Conservation (phyloP, 2,329 filamentous ascomycete genomes). For the Colletotrichum sp. region DNA sequence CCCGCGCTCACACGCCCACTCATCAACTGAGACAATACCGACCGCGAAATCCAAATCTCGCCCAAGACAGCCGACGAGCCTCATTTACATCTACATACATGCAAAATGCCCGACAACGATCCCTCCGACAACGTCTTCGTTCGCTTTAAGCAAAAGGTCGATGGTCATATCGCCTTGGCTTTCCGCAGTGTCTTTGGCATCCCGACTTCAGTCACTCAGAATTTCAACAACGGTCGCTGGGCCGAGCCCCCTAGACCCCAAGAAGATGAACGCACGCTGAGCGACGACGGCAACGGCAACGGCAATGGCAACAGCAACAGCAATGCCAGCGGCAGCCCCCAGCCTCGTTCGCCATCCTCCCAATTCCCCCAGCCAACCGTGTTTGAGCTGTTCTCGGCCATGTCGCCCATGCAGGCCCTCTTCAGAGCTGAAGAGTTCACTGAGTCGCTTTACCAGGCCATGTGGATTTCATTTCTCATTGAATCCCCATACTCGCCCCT, state of each 20-base stretch:
- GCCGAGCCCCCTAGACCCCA: neutral
- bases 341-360: neutral
- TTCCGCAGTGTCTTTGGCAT: slow-evolving; percentile 28
- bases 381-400: slow-evolving; percentile 7
- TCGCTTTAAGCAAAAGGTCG: slow-evolving; percentile 45
- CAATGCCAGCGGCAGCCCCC: neutral
- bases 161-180: slow-evolving; percentile 38
- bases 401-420: slow-evolving; percentile 10
- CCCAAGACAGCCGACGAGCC: neutral
- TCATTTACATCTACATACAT: neutral
- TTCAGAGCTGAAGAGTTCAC: slow-evolving; percentile 13
- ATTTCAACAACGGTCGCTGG: slow-evolving; percentile 22
- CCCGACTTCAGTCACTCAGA: slow-evolving; percentile 29
- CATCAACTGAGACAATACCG: slow-evolving; percentile 11
- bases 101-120: slow-evolving; percentile 16
- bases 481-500: slow-evolving; percentile 50
- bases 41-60: neutral
- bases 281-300: neutral
- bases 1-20: neutral
- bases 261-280: neutral
- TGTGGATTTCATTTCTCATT: slow-evolving; percentile 38
- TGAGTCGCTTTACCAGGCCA: slow-evolving; percentile 18
- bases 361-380: neutral
- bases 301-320: neutral
- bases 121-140: slow-evolving; percentile 38